Percentiles rank a stretch among this genome's conserved stretches.
Evolutionary conservation across 2,329 filamentous ascomycete genomes (phyloP).

Genomic region (Fusarium armeniacum): DNA sequence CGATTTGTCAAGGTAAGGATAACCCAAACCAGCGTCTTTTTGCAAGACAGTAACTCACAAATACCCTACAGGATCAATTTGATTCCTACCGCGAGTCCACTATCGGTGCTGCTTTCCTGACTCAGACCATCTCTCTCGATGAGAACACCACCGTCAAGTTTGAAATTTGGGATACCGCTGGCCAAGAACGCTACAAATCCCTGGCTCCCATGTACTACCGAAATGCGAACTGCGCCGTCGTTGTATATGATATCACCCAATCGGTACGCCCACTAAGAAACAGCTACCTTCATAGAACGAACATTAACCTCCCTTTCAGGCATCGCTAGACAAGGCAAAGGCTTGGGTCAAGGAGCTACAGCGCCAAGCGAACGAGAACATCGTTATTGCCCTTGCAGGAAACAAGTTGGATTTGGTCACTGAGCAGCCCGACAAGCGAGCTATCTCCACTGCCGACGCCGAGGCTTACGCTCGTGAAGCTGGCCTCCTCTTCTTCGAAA

Average conservation of each 20-base stretch:
- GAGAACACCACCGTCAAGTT: constrained; percentile 99
- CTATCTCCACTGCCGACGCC: constrained; percentile 88
- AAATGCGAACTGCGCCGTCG: constrained; percentile 98
- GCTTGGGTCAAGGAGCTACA: constrained; percentile 99
- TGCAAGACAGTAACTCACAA: constrained; percentile 28
- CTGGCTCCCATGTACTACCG: constrained; percentile 99
- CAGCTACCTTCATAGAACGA: not conserved
- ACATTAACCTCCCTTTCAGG: constrained; percentile 64
- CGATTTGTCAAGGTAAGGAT: constrained; percentile 91
- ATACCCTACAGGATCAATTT: constrained; percentile 86
- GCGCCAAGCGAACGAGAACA: constrained; percentile 99
- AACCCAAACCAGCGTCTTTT: not conserved
- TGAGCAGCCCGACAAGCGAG: constrained; percentile 95
- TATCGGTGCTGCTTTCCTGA: constrained; percentile 98
- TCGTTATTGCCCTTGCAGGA: constrained; percentile 96
- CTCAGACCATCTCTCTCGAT: constrained; percentile 97
- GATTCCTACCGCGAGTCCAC: constrained; percentile 97
- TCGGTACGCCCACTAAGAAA: constrained; percentile 73
- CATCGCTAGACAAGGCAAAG: constrained; percentile 98
- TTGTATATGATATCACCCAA: constrained; percentile 99
- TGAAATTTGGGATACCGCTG: constrained; percentile 99
- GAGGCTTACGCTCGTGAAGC: constrained; percentile 96
- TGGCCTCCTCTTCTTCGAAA: constrained; percentile 97
- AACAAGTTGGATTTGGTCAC: constrained; percentile 98
- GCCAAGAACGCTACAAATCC: constrained; percentile 99